Evolutionary conservation across 2,329 filamentous ascomycete species (phyloP), one percentile per base, ranked within the genome.

Genomic region (Diaporthe vaccinii): DNA sequence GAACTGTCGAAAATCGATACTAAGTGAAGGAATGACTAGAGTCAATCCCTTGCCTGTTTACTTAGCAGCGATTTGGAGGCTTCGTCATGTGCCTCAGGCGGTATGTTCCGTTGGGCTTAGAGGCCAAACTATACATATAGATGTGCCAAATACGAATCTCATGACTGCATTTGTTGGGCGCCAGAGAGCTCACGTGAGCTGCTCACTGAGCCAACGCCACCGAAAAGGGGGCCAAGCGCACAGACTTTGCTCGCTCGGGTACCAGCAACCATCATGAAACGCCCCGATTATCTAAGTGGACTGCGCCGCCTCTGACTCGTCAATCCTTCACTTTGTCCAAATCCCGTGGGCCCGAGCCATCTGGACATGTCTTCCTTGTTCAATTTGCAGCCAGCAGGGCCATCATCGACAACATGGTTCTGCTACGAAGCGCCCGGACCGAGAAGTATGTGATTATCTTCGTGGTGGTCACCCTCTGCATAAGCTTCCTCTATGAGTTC

Each of bases 1-100:
- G 71, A 73, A 22, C 25, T 73, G 59, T 73, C 71, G 20, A 57
- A 46, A 20, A 31, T 51, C 12, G 58, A 73, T 31, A 44, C 46
- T 36, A 73, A 67, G 31, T 73, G 57, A 57, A 22, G 17, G 44
- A 36, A 7, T 51, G n/a, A 17, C 49, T 44, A 31, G n/a, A 41
- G 17, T 41, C 34, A 31, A 5, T 17, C 1, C 6, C n/a, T 61
- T 41, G 20, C 31, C n/a, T 72, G n/a, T 44, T 36, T 34, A 6
- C 31, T n/a, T 51, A 25, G 49, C 6, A 15, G 46, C 14, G 15
- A 20, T n/a, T 25, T 25, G 22, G 10, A 39, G 22, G 22, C 12
- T 25, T 12, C 17, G 20, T 25, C 8, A 25, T 39, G 15, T 31
- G 25, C 20, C n/a, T 31, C 34, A 22, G 15, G 1, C 6, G n/a